A percentile compares a stretch with the other conserved stretches of the same genome.
phyloP scores from a whole-genome alignment of 73 alveolate species.

The Effrenium voratum region DNA sequence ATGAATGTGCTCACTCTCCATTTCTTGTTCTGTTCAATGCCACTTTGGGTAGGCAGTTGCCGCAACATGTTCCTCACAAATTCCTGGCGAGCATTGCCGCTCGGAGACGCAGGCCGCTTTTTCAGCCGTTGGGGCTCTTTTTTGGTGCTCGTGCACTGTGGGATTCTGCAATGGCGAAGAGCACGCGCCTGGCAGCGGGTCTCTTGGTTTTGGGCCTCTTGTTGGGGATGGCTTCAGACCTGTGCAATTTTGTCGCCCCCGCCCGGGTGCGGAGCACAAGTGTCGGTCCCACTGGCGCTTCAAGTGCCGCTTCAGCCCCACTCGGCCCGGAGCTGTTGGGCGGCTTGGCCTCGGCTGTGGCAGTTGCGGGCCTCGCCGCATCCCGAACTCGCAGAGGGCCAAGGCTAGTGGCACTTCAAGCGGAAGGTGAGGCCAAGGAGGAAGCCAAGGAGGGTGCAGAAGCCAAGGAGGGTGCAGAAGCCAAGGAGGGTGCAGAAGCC shows the following conservation, averaged over 20 bases:
- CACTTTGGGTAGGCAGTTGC: too few species aligned
- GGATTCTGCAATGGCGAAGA: constrained; percentile 28
- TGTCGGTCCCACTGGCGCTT: not conserved
- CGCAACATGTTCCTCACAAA: too few species aligned
- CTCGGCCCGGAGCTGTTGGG: constrained; percentile 8
- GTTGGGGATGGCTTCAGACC: not conserved
- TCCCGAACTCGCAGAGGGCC: constrained; percentile 9
- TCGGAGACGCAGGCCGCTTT: too few species aligned
- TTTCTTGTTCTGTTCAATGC: too few species aligned
- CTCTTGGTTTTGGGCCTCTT: constrained; percentile 1
- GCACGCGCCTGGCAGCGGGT: constrained; percentile 23
- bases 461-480: constrained; percentile 6
- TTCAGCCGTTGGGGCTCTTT: constrained; percentile 48
- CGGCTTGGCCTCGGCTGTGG: constrained; percentile 38
- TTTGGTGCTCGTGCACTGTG: constrained; percentile 56
- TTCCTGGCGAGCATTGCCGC: too few species aligned
- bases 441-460: constrained; percentile 43
- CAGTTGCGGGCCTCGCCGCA: constrained; percentile 42
- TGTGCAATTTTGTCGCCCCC: constrained; percentile 78
- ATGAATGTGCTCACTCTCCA: too few species aligned
- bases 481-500: not conserved
- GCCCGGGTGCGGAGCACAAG: constrained; percentile 20
- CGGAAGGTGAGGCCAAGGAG: constrained; percentile 74
- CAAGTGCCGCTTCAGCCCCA: constrained; percentile 19
- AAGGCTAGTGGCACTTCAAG: constrained; percentile 27